phyloP scores from a whole-genome alignment of 2,329 filamentous ascomycete species.

The Lasiodiplodia gonubiensis region DNA sequence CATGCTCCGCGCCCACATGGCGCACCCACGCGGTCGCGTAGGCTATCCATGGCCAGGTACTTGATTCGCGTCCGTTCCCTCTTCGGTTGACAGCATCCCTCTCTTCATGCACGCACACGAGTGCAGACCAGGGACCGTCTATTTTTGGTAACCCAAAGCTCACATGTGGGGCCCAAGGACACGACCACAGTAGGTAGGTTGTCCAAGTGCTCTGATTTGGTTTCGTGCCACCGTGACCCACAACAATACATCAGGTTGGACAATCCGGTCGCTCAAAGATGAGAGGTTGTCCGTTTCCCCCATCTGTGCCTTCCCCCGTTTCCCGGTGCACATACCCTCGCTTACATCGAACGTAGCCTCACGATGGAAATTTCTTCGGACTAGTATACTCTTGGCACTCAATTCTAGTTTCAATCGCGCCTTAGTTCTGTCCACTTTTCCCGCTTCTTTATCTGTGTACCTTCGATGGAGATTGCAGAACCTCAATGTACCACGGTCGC shows the following conservation, averaged over 20 bases:
- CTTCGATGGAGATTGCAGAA: background rate
- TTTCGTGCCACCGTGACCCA: background rate
- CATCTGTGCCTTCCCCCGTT: background rate
- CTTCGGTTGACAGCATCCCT: slow-evolving; percentile 3
- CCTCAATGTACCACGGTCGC: no score
- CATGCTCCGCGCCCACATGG: slow-evolving; percentile 17
- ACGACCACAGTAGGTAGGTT: background rate
- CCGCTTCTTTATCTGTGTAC: background rate
- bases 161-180: background rate
- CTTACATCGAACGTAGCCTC: background rate
- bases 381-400: background rate
- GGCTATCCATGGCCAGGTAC: background rate
- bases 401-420: no score
- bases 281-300: background rate
- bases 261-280: background rate
- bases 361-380: background rate
- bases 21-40: background rate
- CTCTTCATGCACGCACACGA: background rate
- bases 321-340: background rate
- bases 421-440: background rate
- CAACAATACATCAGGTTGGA: background rate
- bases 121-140: background rate
- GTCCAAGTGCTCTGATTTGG: background rate
- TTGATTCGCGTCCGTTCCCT: background rate
- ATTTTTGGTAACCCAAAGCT: background rate